Base-by-base conservation (phyloP, 2,329 filamentous ascomycete genomes). In the Metarhizium guizhouense region DNA sequence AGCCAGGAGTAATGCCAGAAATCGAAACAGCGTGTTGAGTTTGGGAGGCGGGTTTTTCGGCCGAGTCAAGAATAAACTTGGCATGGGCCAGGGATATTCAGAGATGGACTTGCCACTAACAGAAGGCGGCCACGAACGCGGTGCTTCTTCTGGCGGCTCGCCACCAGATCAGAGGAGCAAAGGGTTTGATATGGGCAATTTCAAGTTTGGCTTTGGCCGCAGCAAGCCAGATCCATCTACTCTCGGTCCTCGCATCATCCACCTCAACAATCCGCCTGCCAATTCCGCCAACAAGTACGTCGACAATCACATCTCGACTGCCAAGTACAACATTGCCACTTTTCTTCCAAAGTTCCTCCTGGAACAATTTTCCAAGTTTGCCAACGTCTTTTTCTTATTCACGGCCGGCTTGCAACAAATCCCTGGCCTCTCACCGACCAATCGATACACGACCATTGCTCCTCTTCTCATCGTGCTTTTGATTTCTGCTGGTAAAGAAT, bases 331-430 rank as follows among this genome's bases (percentile, higher is more conserved):
- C 70, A 65, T 90, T 67, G 79, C 89, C 54, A 96, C 91, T 20
- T 99, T 99, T 71, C 69, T 97, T 18, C 94, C 94, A 52, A 99
- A 99, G 72, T 99, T 99, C 73, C 78, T 99, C 56, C 91, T 93
- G 70, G 94, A 99, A 72, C 94, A 99, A 70, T 99, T 99, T 74
- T 96, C 92, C 59, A 99, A 96, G 77, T 96, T 96, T 72, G 94
- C 94, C 77, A 99, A 99, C 74, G 74, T 99, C 67, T 99, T 99
- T 78, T 99, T 99, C 87, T 82, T 99, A 69, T 97, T 99, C 72
- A 99, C 94, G 42, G 92, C 94, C 16, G 86, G 84, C 45, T 76
- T 99, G 49, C 94, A 99, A 75, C 94, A 99, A 71, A 96, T 99
- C 59, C 94, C 94, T 25, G 86, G 88, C 61, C 86, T 99, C 59